Evolutionary conservation across 495 filamentous ascomycete genomes (phyloP).

Genomic region (Elasticomyces elasticus): DNA sequence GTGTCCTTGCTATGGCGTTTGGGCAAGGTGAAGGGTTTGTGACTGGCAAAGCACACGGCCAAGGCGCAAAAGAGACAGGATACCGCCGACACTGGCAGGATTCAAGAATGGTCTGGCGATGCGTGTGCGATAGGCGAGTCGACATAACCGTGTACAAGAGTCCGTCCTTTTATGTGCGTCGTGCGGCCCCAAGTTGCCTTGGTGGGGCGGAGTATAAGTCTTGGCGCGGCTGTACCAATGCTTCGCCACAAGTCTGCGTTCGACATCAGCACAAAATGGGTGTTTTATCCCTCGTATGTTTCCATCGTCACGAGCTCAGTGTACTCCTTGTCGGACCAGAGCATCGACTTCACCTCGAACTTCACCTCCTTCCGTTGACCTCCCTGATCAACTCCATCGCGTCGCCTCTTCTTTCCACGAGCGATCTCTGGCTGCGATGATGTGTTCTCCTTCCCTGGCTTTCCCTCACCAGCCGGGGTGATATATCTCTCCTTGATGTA

Average conservation of each 20-base stretch:
- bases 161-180: too few relatives aligned
- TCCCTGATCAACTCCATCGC: background rate
- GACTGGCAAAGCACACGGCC: too few relatives aligned
- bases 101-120: too few relatives aligned
- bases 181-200: too few relatives aligned
- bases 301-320: background rate
- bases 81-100: too few relatives aligned
- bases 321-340: background rate
- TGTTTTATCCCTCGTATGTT: background rate
- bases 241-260: background rate
- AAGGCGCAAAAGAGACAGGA: too few relatives aligned
- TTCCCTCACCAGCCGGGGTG: background rate
- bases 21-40: too few relatives aligned
- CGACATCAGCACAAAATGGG: background rate
- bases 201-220: too few relatives aligned
- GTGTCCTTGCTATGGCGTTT: too few relatives aligned
- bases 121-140: too few relatives aligned
- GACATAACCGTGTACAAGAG: too few relatives aligned
- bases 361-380: background rate
- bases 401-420: background rate
- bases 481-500: background rate
- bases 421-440: background rate
- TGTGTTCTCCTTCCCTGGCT: background rate
- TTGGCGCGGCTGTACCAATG: too few relatives aligned
- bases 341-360: background rate